Conservation (phyloP, 139 green algal species). For the Marvania coccoides region DNA sequence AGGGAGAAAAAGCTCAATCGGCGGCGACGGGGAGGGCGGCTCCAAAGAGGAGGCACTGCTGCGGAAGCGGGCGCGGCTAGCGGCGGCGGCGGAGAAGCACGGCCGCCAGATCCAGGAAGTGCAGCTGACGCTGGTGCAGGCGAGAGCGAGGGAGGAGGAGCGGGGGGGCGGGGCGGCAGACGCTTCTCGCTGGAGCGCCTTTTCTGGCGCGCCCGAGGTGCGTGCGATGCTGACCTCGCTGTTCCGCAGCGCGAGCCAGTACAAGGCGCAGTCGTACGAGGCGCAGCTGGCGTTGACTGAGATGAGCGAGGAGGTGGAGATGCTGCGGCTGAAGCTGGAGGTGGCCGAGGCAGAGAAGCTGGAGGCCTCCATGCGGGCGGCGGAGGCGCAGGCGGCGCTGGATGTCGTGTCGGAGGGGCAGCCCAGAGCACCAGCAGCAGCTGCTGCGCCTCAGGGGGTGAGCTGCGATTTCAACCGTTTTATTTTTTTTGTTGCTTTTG, state of each 20-base stretch:
- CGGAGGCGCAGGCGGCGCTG: not conserved
- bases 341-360: constrained; percentile 51
- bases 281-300: constrained; percentile 36
- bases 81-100: constrained; percentile 35
- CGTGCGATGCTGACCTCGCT: constrained; percentile 57
- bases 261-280: constrained; percentile 59
- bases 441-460: no score
- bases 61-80: constrained; percentile 11
- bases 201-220: constrained; percentile 54
- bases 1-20: not conserved
- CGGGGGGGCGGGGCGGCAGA: constrained; percentile 49
- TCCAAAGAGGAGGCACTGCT: constrained; percentile 29
- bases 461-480: no score
- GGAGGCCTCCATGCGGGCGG: constrained; percentile 41
- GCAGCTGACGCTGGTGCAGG: constrained; percentile 52
- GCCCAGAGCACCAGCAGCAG: not conserved
- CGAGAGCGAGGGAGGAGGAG: constrained; percentile 61
- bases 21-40: not conserved
- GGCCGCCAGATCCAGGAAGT: constrained; percentile 49
- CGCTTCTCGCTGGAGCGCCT: constrained; percentile 56
- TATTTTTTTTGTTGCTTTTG: no score
- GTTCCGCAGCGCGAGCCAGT: constrained; percentile 55
- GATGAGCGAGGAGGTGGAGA: constrained; percentile 52
- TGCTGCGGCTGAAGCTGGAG: constrained; percentile 62
- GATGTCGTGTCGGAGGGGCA: not conserved